Evolutionary conservation across 192 early-diverging fungal species (phyloP).

Genomic region (Podila verticillata): DNA sequence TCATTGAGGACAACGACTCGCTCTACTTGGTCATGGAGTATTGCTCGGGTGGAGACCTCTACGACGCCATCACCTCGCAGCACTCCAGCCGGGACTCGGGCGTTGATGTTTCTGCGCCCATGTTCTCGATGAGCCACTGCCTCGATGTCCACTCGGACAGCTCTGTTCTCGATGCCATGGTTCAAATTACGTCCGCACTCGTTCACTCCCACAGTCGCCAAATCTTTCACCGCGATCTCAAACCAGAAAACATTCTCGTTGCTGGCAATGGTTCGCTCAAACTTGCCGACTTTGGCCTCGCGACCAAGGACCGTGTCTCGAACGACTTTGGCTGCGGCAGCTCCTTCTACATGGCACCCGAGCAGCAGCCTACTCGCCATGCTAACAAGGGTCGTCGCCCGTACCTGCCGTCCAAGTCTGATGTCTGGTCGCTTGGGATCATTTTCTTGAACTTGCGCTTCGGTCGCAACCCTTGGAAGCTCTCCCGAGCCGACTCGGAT

Average conservation of each 20-base stretch:
- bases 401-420: conserved; percentile 77
- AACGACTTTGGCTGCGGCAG: conserved; percentile 91
- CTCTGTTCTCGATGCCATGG: conserved; percentile 73
- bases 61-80: conserved; percentile 93
- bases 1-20: conserved; percentile 87
- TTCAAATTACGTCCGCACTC: conserved; percentile 69
- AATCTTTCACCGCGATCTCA: conserved; percentile 94
- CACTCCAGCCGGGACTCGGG: conserved; percentile 63
- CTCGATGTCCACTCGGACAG: conserved; percentile 44
- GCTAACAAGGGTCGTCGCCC: conserved; percentile 38
- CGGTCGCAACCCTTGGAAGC: conserved; percentile 85
- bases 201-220: conserved; percentile 38
- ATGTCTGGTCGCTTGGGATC: conserved; percentile 91
- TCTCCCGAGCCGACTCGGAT: conserved; percentile 71
- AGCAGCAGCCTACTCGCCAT: conserved; percentile 68
- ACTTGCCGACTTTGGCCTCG: conserved; percentile 93
- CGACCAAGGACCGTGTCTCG: conserved; percentile 82
- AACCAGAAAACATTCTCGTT: conserved; percentile 81
- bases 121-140: conserved; percentile 3
- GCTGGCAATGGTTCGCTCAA: conserved; percentile 76
- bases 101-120: conserved; percentile 21
- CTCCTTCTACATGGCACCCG: conserved; percentile 70
- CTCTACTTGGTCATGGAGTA: conserved; percentile 97
- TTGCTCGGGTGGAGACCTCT: conserved; percentile 93
- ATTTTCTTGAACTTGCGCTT: conserved; percentile 90